phyloP scores from a whole-genome alignment of 2,329 filamentous ascomycete species.

The Diaporthe sp. region DNA sequence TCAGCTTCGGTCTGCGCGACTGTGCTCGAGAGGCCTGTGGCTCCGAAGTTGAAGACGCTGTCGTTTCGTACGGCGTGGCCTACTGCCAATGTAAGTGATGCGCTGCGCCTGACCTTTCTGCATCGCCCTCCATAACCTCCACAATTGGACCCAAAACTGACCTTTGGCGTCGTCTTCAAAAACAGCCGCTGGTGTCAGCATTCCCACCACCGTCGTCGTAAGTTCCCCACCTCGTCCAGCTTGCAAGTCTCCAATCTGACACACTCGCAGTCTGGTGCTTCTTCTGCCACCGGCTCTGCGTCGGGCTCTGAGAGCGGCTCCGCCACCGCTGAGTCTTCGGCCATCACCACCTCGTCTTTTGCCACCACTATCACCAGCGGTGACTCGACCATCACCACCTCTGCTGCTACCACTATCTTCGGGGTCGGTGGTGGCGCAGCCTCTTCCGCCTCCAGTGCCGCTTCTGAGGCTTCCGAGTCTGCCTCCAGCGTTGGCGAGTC shows the following conservation, averaged over 20 bases:
- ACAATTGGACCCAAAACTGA: slow-evolving; percentile 35
- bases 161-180: not conserved
- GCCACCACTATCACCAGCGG: slow-evolving; percentile 49
- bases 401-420: slow-evolving; percentile 50
- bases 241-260: not conserved
- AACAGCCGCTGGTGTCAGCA: slow-evolving; percentile 47
- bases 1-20: slow-evolving; percentile 62
- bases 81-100: slow-evolving; percentile 51
- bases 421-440: slow-evolving; percentile 38
- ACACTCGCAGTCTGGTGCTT: slow-evolving; percentile 32
- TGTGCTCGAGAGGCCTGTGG: slow-evolving; percentile 58
- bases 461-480: slow-evolving; percentile 35
- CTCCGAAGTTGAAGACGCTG: slow-evolving; percentile 46
- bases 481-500: slow-evolving; percentile 41
- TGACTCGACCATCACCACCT: slow-evolving; percentile 46
- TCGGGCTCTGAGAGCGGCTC: slow-evolving; percentile 18
- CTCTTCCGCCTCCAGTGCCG: slow-evolving; percentile 37
- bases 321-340: slow-evolving; percentile 34
- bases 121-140: not conserved
- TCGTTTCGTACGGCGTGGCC: slow-evolving; percentile 51
- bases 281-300: slow-evolving; percentile 38
- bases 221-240: slow-evolving; percentile 14
- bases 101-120: not conserved
- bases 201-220: slow-evolving; percentile 45
- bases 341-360: slow-evolving; percentile 49